Conservation (phyloP, 768 basidiomycete species). For the Mycena venus region DNA sequence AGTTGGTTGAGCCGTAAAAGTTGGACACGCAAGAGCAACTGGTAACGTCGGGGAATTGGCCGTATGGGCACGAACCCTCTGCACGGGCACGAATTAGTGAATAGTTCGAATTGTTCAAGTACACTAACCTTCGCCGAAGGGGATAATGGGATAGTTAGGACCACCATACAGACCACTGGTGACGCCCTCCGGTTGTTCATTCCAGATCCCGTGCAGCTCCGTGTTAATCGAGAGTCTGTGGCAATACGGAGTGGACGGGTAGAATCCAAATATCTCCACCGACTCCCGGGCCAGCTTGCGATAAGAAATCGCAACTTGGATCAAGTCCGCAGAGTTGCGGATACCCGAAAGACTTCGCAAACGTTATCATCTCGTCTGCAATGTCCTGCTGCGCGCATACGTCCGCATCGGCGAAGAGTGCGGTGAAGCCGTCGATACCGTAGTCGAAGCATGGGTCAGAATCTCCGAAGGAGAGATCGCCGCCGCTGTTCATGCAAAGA, state of each 20-base stretch:
- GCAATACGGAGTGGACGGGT: conserved; percentile 64
- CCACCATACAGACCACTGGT: conserved; percentile 59
- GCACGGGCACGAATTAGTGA: not conserved
- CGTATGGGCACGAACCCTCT: conserved; percentile 64
- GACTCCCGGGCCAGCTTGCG: conserved; percentile 59
- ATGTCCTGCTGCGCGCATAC: conserved; percentile 64
- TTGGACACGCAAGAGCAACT: conserved; percentile 54
- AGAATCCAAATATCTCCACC: conserved; percentile 55
- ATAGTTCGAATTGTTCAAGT: not conserved
- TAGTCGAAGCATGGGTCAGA: conserved; percentile 54
- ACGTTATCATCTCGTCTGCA: conserved; percentile 65
- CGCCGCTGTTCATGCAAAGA: conserved; percentile 58
- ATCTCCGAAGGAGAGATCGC: conserved; percentile 53
- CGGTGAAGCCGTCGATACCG: conserved; percentile 55
- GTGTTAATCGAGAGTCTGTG: conserved; percentile 52
- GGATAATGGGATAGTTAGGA: conserved; percentile 52
- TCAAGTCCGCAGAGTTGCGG: conserved; percentile 53
- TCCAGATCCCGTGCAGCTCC: conserved; percentile 56
- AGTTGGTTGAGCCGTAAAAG: not conserved
- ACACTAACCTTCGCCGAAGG: conserved; percentile 60
- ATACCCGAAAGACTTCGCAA: conserved; percentile 60
- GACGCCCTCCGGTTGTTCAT: conserved; percentile 58
- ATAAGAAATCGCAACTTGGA: conserved; percentile 58
- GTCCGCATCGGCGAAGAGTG: conserved; percentile 59
- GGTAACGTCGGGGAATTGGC: conserved; percentile 53